Base-by-base conservation (phyloP, 2,329 filamentous ascomycete genomes). In the Xylariomycetidae sp. region DNA sequence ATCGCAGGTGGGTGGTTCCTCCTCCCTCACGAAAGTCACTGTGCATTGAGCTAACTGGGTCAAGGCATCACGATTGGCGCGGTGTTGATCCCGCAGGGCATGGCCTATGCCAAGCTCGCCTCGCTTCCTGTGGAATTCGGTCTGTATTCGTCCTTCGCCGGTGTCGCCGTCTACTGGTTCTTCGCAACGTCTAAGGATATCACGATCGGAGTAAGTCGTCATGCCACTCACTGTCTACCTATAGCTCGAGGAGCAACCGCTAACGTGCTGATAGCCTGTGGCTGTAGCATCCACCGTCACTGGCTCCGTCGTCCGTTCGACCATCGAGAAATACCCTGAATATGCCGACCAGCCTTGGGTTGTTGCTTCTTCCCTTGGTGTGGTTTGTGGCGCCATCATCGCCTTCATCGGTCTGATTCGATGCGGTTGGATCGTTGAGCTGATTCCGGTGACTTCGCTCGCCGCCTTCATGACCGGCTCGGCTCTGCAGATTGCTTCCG, bases 131-230 rank as follows among this genome's bases (percentile, higher is more conserved):
- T 82, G 5, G 72, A 96, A 54, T 96, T 81, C 52, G 90, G 90
- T 32, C 73, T 96, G 1, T 94, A 94, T 61, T 92, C 90, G 1
- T 95, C 90, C 0, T 96, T 98, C 56, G 92, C 95, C 74, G 92
- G 90, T 31, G 89, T 94, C 12, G 59, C 95, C 42, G 72, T 95
- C 40, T 98, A 98, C 63, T 96, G 90, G 90, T 84, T 95, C 55
- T 96, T 96, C 53, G 92, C 89, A 20, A 98, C 92, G 0, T 95
- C 90, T 10, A 98, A 96, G 57, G 90, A 98, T 59, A 96, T 98
- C 53, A 95, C 90, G 8, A 96, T 96, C 36, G 90, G 90, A 12
- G 82, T 85, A 69, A 63, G 80, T 73, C 2, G 31, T 44, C 19
- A 4, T 19, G 12, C 23, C 28, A 10, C 19, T 28, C 10, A 31